Evolutionary conservation across 2,329 filamentous ascomycete species (phyloP).

Genomic region (Penicillium sclerotigenum): DNA sequence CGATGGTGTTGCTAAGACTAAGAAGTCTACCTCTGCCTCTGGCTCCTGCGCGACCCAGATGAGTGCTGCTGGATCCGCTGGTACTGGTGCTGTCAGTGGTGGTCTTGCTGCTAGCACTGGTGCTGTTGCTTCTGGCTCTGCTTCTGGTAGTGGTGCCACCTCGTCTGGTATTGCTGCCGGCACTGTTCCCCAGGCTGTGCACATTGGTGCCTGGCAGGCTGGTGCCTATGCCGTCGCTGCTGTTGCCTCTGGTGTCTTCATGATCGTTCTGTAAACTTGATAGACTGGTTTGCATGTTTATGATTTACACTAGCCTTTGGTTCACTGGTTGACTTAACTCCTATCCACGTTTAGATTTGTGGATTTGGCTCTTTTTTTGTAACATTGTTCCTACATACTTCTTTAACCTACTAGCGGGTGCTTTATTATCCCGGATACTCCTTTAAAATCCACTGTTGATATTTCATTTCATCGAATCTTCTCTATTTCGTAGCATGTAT

Average conservation of each 20-base stretch:
- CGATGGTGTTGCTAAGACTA: conserved; percentile 40
- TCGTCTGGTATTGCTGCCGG: conserved; percentile 35
- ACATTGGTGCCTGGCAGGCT: conserved; percentile 42
- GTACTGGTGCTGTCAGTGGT: conserved; percentile 40
- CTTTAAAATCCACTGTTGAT: not conserved
- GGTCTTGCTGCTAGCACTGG: conserved; percentile 30
- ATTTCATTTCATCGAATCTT: not conserved
- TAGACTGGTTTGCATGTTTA: not conserved
- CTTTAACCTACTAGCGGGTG: conserved; percentile 7
- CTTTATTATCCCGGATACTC: conserved; percentile 4
- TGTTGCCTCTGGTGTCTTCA: conserved; percentile 44
- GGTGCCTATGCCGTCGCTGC: conserved; percentile 46
- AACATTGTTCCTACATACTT: conserved; percentile 18
- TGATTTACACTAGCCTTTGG: no score
- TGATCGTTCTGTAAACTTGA: conserved; percentile 46
- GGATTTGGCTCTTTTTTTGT: conserved; percentile 6
- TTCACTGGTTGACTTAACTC: no score
- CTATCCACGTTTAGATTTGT: conserved; percentile 1
- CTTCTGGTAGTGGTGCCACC: conserved; percentile 15
- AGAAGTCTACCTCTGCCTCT: conserved; percentile 27
- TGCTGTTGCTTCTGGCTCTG: conserved; percentile 18
- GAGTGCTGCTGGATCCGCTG: conserved; percentile 33
- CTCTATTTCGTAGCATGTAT: not conserved
- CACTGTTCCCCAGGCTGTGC: conserved; percentile 34
- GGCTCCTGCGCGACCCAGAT: conserved; percentile 22